Evolutionary conservation across 441 rosid genomes (phyloP), one percentile per base, ranked within the genome.

Genomic region (Gossypium davidsonii): DNA sequence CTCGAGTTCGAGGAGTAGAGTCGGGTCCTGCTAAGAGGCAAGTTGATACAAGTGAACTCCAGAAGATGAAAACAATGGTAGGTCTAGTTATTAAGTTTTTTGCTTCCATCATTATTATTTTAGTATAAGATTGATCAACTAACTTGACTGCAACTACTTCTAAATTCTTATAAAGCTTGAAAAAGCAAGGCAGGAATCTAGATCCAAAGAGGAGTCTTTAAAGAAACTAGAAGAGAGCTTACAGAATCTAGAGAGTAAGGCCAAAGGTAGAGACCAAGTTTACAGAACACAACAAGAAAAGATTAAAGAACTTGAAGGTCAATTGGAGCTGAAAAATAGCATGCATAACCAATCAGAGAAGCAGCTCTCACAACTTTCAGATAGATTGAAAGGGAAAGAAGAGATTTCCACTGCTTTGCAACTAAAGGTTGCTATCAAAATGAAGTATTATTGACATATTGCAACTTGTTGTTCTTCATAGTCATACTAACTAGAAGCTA

Each of bases 1-100:
- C 91, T 73, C 83, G 94, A 70, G 97, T 88, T 56, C 86, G 94
- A 75, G 97, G 98, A 25, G 83, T 91, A 75, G 94, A 90, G 72
- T 68, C 89, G 74, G 96, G 93, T 66, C 96, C 87, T 70, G 90
- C 89, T 15, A 90, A 78, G 87, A 88, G 82, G 82, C 98, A 93
- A 80, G 79, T 87, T 25, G 96, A 93, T 76, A 84, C 86, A n/a
- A 70, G 79, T 37, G 92, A 93, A 87, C 82, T 90, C 80, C 96
- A 89, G 75, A 93, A 84, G 84, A 59, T 87, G 85, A 91, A 90
- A 86, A 56, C 76, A 72, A 79, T 80, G 89, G 98, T 93, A 81
- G 34, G 84, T 62, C 71, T 76, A 14, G 64, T 65, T 42, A 34
- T 34, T 34, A 34, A 44, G 44, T 9, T 11, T 12, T 31, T 12